Evolutionary conservation across 1,284 basidiomycete genomes (phyloP).

Genomic region (Chiua sp.): DNA sequence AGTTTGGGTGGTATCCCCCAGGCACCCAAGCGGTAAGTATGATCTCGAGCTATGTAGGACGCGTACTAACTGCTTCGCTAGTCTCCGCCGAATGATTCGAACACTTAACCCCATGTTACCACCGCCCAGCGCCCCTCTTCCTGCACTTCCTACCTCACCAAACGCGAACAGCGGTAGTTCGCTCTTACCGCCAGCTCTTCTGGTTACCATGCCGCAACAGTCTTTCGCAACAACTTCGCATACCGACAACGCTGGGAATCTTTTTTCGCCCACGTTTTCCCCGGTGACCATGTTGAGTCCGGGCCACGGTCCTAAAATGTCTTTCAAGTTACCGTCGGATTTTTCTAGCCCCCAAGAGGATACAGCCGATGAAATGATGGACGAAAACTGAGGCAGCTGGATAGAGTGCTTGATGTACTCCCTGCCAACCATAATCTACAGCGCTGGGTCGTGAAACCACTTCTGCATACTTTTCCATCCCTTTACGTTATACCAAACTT

Average conservation of each 20-base stretch:
- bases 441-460: constrained; percentile 20
- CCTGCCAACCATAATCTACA: not conserved
- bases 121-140: constrained; percentile 41
- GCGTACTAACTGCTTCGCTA: constrained; percentile 20
- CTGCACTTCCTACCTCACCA: constrained; percentile 34
- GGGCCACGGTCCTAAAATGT: constrained; percentile 13
- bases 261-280: constrained; percentile 2
- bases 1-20: constrained; percentile 42
- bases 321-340: constrained; percentile 14
- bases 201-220: constrained; percentile 23
- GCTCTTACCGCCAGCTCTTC: constrained; percentile 23
- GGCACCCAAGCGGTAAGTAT: constrained; percentile 40
- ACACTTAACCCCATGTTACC: constrained; percentile 36
- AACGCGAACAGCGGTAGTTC: constrained; percentile 17
- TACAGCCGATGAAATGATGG: constrained; percentile 26
- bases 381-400: constrained; percentile 23
- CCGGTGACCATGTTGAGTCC: constrained; percentile 15
- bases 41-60: not conserved
- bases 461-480: constrained; percentile 5
- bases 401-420: constrained; percentile 18
- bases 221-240: constrained; percentile 26
- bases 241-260: constrained; percentile 14
- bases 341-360: constrained; percentile 10
- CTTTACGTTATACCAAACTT: constrained; percentile 21
- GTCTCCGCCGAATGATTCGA: constrained; percentile 37